Evolutionary conservation across 805 yeast species (phyloP), one percentile per base, ranked within the genome.

Genomic region (Saturnispora serradocipensis): DNA sequence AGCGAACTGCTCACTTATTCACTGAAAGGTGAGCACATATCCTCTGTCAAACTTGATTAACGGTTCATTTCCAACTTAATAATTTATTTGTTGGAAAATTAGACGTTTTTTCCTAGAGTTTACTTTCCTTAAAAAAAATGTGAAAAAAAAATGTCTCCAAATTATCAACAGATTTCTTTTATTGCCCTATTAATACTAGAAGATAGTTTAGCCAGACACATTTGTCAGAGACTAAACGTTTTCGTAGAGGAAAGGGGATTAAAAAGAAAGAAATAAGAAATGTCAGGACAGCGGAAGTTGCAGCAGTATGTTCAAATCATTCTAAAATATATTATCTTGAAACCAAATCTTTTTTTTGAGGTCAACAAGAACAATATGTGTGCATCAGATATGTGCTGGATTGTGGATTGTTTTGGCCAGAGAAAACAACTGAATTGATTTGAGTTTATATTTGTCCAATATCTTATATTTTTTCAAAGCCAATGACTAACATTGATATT

Each of bases 201-300:
- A 25, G 18, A 10, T 22, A 27, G n/a, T 10, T 30, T 24, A 10
- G 42, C 42, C 18, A 38, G 42, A 38, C 42, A 18, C 10, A 8
- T 20, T 38, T 16, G n/a, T n/a, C 13, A 38, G 9, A 20, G 22
- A 16, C 20, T 16, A 5, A 18, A 20, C n/a, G 16, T 18, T n/a
- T n/a, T 20, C 7, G 25, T 11, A 38, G 42, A 18, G 42, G 22
- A 38, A 38, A 38, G 22, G 42, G 42, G 22, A 30, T 30, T 30
- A 11, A 30, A 30, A 30, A 13, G 34, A 30, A 30, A 30, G 13
- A 30, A 24, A 22, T 7, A 40, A 8, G 52, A 42, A 39, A 69
- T 69, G 72, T 65, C 72, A 36, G 62, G 62, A 42, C 71, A 67
- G 49, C 61, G 72, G 56, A 69, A 69, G 53, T 59, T 69, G 43